Evolutionary conservation across 2,329 filamentous ascomycete genomes (phyloP), one percentile per base, ranked within the genome.

Genomic region (Aureobasidium sp.): DNA sequence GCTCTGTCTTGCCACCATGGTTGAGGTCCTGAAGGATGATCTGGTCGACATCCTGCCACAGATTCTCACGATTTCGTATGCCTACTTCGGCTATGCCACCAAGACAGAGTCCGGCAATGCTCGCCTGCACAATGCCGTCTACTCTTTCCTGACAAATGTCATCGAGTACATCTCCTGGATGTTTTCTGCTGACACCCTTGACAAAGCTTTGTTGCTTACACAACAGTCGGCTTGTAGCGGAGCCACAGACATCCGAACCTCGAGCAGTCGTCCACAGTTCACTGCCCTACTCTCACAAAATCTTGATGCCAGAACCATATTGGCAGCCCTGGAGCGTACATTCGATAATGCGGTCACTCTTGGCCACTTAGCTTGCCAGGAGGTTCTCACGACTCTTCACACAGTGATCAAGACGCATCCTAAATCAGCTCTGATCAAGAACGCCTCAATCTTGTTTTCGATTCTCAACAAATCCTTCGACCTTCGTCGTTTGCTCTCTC

Each of bases 161-260:
- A 84, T 93, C 13, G 87, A 94, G 67, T 85, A 94, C 67, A 78
- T 97, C 30, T 91, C 93, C 1, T 97, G 90, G 75, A 96, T 97
- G 85, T 80, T 97, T 64, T 90, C 91, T 11, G 84, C 84, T 1
- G 80, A 82, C 5, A 87, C 93, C 67, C 75, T 97, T 11, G 85
- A 89, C 64, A 84, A 82, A 53, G 81, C 96, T 50, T 76, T 97
- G 30, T 76, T 80, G 14, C 81, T 90, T 11, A 92, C 90, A 5
- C 89, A 88, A 71, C 79, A 80, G 53, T 94, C 91, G 50, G 86
- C 82, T 4, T 80, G 78, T 21, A 61, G 64, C 13, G 55, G 55
- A 27, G 65, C 64, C 29, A 47, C 44, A 16, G 42, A 62, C 8
- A 49, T 59, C n/a, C 41, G 37, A 34, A 55, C 39, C 8, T 57